Percentiles rank a stretch among this genome's conserved stretches.
Conservation (phyloP, 192 early-diverging fungal genomes). For the Coemansia sp. region DNA sequence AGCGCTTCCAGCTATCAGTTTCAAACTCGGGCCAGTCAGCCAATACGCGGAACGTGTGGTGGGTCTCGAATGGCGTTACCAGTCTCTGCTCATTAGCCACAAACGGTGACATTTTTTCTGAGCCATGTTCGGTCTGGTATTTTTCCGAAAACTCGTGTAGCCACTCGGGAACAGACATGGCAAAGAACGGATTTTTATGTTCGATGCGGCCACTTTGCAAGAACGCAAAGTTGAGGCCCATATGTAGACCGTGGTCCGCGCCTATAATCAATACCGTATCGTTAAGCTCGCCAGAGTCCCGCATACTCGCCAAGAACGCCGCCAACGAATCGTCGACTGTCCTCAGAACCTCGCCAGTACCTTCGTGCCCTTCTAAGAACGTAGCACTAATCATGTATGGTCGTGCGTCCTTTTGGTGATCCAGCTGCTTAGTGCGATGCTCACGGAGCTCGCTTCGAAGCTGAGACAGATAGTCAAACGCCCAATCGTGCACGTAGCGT, state of each 20-base stretch:
- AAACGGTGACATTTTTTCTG: slow-evolving; percentile 32
- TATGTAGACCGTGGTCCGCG: slow-evolving; percentile 50
- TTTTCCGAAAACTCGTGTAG: slow-evolving; percentile 37
- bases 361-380: slow-evolving; percentile 53
- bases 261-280: slow-evolving; percentile 42
- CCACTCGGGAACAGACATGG: slow-evolving; percentile 40
- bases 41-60: slow-evolving; percentile 46
- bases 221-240: slow-evolving; percentile 55
- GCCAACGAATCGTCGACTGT: slow-evolving; percentile 36
- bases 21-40: slow-evolving; percentile 46
- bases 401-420: background rate
- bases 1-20: slow-evolving; percentile 25
- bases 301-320: slow-evolving; percentile 29
- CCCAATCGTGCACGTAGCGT: slow-evolving; percentile 47
- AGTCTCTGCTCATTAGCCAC: slow-evolving; percentile 46
- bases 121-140: slow-evolving; percentile 18
- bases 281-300: slow-evolving; percentile 42
- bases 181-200: slow-evolving; percentile 54
- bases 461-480: slow-evolving; percentile 45
- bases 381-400: slow-evolving; percentile 46
- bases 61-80: slow-evolving; percentile 44
- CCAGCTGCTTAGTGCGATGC: background rate
- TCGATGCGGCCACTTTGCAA: slow-evolving; percentile 48
- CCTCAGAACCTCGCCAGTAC: slow-evolving; percentile 46
- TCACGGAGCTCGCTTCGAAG: slow-evolving; percentile 30